Conservation (phyloP, 306 rosid genomes). For the Castanea sativa region DNA sequence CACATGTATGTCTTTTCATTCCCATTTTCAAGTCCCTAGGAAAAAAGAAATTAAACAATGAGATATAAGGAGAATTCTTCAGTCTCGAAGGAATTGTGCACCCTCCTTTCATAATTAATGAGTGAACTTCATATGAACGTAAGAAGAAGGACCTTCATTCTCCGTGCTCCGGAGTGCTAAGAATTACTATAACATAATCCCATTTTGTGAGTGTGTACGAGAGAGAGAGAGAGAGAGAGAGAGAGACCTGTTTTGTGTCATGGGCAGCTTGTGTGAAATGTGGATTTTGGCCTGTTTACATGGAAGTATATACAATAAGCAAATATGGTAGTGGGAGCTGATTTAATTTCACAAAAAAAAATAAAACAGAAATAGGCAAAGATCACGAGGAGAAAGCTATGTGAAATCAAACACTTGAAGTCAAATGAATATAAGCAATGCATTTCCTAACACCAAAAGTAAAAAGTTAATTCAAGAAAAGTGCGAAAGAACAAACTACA, state of each 20-base stretch:
- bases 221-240: neutral
- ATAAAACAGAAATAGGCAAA: neutral
- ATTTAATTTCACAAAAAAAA: neutral
- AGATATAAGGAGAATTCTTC: neutral
- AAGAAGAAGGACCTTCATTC: fast-evolving
- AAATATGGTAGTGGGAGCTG: neutral
- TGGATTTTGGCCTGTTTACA: slow-evolving; percentile 22
- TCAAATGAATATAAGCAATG: no score
- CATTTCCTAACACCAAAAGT: no score
- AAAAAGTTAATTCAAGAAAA: no score
- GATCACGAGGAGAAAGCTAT: neutral
- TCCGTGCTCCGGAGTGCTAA: no score
- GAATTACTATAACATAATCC: neutral
- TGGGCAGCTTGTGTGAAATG: neutral
- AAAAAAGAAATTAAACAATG: neutral
- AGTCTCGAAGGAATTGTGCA: fast-evolving
- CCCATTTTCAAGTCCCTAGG: slow-evolving; percentile 12
- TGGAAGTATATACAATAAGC: neutral
- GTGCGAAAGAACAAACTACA: no score
- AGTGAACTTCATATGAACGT: fast-evolving
- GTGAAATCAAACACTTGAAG: no score
- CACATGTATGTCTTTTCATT: slow-evolving; percentile 14
- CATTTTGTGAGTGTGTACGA: no score
- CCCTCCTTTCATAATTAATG: fast-evolving
- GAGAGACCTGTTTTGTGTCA: slow-evolving; percentile 20